These are phyloP conservation scores for Naegleria lovaniensis DNA, from an alignment of 208 protist genomes.

Conservation along the genomic window DNA sequence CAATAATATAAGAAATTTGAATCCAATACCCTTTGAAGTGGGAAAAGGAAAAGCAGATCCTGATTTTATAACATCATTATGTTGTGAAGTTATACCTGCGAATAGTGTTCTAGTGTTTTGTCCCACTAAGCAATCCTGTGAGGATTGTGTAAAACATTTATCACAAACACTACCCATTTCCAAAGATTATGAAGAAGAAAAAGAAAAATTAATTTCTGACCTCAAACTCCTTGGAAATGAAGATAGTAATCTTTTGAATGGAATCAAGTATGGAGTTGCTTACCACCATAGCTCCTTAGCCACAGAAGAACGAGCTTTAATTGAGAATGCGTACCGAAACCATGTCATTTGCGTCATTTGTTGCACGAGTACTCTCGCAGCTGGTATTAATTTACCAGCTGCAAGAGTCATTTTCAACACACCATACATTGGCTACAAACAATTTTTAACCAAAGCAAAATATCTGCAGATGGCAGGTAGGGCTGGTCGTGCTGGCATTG, in stretches of 20 bases:
- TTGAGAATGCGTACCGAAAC: conserved; percentile 66
- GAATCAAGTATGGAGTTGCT: conserved; percentile 58
- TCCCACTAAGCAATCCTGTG: conserved; percentile 61
- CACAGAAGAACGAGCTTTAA: conserved; percentile 63
- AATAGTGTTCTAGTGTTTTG: conserved; percentile 65
- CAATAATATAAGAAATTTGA: conserved; percentile 49
- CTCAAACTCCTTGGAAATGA: not conserved
- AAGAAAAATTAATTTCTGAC: not conserved
- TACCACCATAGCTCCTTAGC: conserved; percentile 77
- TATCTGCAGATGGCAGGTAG: conserved; percentile 55
- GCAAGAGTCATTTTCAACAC: conserved; percentile 67
- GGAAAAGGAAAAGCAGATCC: not conserved
- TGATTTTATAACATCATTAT: not conserved
- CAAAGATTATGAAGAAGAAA: not conserved
- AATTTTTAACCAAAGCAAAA: conserved; percentile 40
- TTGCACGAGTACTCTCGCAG: conserved; percentile 81
- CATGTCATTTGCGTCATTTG: conserved; percentile 65
- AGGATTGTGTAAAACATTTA: conserved; percentile 40
- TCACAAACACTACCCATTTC: not conserved
- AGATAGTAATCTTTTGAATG: conserved; percentile 3
- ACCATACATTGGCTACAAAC: conserved; percentile 39
- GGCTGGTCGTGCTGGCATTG: conserved; percentile 50
- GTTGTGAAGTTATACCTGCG: not conserved
- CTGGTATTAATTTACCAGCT: conserved; percentile 82
- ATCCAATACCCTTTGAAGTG: conserved; percentile 28